Base-by-base conservation (phyloP, 2,329 filamentous ascomycete species). In the Cercospora brassicicola region DNA sequence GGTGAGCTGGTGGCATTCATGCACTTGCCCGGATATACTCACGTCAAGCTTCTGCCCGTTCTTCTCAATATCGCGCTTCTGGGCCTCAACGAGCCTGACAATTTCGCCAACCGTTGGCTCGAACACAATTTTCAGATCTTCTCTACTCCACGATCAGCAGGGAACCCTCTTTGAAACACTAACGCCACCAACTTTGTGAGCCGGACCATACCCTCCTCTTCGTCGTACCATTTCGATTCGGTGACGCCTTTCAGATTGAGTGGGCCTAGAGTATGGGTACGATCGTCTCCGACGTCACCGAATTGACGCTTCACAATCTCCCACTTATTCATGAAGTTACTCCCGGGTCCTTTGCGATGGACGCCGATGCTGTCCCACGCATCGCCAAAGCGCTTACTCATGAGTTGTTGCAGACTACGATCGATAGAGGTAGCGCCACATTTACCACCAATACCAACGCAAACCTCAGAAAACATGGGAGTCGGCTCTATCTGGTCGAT, bases 371-470 rank as follows among this genome's bases (percentile, higher is more conserved):
- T 39, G 26, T 69, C 64, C 45, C 65, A 71, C 7, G 60, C 42
- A 15, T 62, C 20, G 13, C 67, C 69, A 59, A 71, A 71, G 15
- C 69, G 67, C 13, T 65, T 23, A 11, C 55, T 53, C 69, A 71
- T 71, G n/a, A 71, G 61, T 13, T 51, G 18, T 9, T 69, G 69
- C 33, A 71, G 61, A 31, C 65, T 69, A 4, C 69, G 67, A n/a
- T 71, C 69, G 45, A 71, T 67, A 20, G 56, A 69, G 9, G 69
- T 67, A 7, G 69, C 53, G 15, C 69, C 69, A 45, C 69, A 71
- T 62, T 71, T 71, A 6, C 64, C 69, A 30, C 69, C 69, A 15
- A 39, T 53, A 18, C 67, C 69, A 28, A 69, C 67, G 56, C 61
- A 64, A 15, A 69, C 18, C 59, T 71, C 69, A 2, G 66, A 64